These are phyloP conservation scores for Neurospora discreta DNA, from an alignment of 495 filamentous ascomycete species.

Conservation along the genomic window DNA sequence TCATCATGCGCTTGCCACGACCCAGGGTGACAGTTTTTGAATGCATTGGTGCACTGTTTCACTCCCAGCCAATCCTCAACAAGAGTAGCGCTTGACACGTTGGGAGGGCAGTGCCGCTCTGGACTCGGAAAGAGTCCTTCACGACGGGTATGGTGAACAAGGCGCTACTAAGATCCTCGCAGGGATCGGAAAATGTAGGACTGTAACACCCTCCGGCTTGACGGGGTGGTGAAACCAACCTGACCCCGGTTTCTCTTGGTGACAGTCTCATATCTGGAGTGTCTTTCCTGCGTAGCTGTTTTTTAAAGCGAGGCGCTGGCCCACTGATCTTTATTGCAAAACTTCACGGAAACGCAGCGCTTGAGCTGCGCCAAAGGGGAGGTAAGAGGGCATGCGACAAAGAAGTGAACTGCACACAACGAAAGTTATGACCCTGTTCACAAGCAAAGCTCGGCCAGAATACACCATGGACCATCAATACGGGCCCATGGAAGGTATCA, in stretches of 20 bases:
- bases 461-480: neutral
- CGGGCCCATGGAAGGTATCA: neutral
- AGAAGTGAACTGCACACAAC: neutral
- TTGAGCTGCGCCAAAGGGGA: neutral
- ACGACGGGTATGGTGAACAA: neutral
- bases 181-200: neutral
- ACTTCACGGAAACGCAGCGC: neutral
- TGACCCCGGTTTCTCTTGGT: neutral
- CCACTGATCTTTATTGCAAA: neutral
- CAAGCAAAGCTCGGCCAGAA: neutral
- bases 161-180: neutral
- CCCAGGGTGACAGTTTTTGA: neutral
- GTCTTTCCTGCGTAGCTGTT: neutral
- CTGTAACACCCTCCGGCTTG: neutral
- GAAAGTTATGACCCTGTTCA: neutral
- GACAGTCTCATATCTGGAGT: neutral
- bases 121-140: neutral
- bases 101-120: neutral
- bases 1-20: neutral
- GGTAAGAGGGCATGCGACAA: neutral
- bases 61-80: neutral
- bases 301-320: neutral
- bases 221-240: neutral
- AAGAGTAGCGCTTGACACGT: neutral
- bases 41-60: neutral